Conservation (phyloP, 768 basidiomycete species). For the Auriscalpium microsporum region DNA sequence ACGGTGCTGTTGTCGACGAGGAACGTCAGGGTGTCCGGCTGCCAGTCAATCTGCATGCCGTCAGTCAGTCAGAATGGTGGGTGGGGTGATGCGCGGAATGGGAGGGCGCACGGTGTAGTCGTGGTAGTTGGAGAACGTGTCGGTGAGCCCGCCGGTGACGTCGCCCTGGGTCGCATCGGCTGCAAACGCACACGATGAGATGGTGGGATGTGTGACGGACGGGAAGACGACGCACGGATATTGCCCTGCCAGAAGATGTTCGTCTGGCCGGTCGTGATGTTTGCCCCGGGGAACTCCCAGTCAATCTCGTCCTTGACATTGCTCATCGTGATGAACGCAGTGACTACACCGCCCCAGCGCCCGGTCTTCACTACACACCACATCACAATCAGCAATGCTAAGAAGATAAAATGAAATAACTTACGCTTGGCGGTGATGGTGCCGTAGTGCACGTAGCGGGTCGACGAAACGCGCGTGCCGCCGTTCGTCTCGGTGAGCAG, state of each 20-base stretch:
- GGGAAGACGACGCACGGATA: slow-evolving; percentile 41
- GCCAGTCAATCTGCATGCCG: slow-evolving; percentile 65
- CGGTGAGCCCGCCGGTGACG: slow-evolving; percentile 39
- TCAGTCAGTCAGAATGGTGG: background rate
- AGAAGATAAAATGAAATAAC: slow-evolving; percentile 5
- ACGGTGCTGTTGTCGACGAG: slow-evolving; percentile 63
- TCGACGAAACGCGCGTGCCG: slow-evolving; percentile 72
- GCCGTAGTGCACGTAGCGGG: slow-evolving; percentile 78
- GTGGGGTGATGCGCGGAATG: background rate
- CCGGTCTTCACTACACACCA: slow-evolving; percentile 58
- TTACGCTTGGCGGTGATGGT: slow-evolving; percentile 56
- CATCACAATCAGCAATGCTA: slow-evolving; percentile 8
- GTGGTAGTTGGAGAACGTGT: slow-evolving; percentile 66
- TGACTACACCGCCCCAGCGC: slow-evolving; percentile 73
- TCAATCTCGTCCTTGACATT: slow-evolving; percentile 82
- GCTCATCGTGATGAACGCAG: slow-evolving; percentile 78
- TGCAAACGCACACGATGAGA: slow-evolving; percentile 10
- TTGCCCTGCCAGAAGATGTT: slow-evolving; percentile 76
- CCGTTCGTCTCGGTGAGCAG: slow-evolving; percentile 61
- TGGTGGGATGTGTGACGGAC: too few relatives aligned
- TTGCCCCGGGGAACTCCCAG: slow-evolving; percentile 72
- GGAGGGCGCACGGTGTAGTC: slow-evolving; percentile 56
- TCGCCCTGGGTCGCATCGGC: slow-evolving; percentile 42
- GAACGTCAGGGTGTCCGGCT: slow-evolving; percentile 56
- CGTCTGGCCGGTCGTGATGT: slow-evolving; percentile 59